phyloP scores from a whole-genome alignment of 108 stramenopile genomes.

The Nannochloropsis gaditana region DNA sequence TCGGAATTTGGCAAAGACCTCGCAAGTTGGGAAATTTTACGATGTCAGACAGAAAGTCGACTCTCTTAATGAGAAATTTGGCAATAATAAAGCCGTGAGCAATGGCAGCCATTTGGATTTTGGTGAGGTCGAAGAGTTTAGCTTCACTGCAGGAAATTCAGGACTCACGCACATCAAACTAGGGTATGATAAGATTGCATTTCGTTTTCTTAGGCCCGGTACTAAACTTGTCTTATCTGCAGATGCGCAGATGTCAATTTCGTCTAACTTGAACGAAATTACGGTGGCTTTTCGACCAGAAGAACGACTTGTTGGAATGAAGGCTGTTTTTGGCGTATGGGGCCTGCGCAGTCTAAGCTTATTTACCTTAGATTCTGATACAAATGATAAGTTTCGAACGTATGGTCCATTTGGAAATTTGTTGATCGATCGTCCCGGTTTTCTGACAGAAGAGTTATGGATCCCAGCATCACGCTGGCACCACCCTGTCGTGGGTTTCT shows the following conservation, averaged over 20 bases:
- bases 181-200: background rate
- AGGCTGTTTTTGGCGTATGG: background rate
- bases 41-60: background rate
- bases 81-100: background rate
- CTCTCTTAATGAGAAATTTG: background rate
- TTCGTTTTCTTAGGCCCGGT: background rate
- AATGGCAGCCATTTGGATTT: background rate
- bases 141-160: background rate
- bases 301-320: background rate
- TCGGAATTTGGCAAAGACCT: background rate
- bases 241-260: too few relatives aligned
- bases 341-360: background rate
- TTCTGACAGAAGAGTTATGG: background rate
- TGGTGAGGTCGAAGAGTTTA: background rate
- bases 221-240: background rate
- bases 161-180: background rate
- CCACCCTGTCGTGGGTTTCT: background rate
- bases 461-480: background rate
- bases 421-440: background rate
- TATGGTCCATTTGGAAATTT: background rate
- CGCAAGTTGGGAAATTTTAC: background rate
- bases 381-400: background rate
- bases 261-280: background rate
- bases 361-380: background rate
- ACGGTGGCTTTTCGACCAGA: background rate